Evolutionary conservation across 371 early-diverging fungal genomes (phyloP), one percentile per base, ranked within the genome.

Genomic region (Batkoa obscura): DNA sequence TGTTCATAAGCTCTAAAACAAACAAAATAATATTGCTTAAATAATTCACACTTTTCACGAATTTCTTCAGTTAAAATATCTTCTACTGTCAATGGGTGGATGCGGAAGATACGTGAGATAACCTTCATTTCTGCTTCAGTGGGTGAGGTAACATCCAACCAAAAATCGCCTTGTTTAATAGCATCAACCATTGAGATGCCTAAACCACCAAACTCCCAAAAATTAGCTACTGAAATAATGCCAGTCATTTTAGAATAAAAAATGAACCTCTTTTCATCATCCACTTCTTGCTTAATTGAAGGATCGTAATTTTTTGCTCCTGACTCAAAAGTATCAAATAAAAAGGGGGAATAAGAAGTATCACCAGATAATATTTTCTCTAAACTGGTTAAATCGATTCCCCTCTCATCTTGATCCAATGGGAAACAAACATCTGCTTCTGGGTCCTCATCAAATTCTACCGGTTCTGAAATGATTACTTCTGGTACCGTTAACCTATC

Each of bases 41-140:
- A 92, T 55, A 86, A 73, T 64, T 95, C 96, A 63, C 88, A 88
- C 62, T 95, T 95, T 63, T 93, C 94, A 0, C 94, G 73, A 0
- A 77, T 80, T 59, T 94, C 96, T 59, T 91, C 81, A 30, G 83
- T 83, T 66, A 84, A n/a, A 41, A 62, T 48, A 56, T 49, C 54
- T 60, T 67, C 63, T 13, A 58, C 46, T n/a, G 58, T 85, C 9
- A 95, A 66, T 30, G 96, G 91, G 64, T 95, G 81, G 46, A 81
- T 70, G 34, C 72, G 65, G 56, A 81, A 80, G 3, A 78, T 71
- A 74, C 63, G 75, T 59, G 80, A 76, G 23, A 89, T 59, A 13
- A 72, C 61, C 17, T 76, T 61, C 79, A 94, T 85, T 61, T 94
- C 94, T 31, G 73, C 72, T 50, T 76, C 70, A 3, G 87, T 81